These are phyloP conservation scores for Huntiella moniliformis DNA, from an alignment of 2,329 filamentous ascomycete genomes.

Conservation along the genomic window DNA sequence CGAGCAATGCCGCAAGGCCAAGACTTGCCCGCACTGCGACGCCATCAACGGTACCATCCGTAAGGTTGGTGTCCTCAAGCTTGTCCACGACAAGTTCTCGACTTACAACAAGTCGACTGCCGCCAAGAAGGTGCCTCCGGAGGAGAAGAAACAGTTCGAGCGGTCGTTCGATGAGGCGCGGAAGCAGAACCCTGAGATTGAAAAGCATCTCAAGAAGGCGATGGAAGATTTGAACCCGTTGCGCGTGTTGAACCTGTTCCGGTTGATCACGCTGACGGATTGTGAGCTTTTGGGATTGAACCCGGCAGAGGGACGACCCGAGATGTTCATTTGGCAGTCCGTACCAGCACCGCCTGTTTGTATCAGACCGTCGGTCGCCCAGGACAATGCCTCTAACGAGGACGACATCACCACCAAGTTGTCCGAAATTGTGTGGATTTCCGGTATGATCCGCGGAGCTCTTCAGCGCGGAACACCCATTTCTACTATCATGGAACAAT, in stretches of 20 bases:
- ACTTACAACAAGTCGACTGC: constrained; percentile 78
- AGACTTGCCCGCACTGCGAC: constrained; percentile 62
- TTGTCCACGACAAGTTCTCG: constrained; percentile 83
- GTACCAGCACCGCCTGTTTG: constrained; percentile 86
- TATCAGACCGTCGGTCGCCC: constrained; percentile 81
- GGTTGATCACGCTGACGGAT: constrained; percentile 64
- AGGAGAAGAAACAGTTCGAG: constrained; percentile 70
- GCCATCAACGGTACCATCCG: constrained; percentile 79
- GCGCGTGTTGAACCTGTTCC: constrained; percentile 77
- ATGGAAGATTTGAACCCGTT: constrained; percentile 89
- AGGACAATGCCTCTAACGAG: constrained; percentile 84
- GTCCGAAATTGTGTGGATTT: constrained; percentile 89
- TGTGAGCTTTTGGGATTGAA: constrained; percentile 84
- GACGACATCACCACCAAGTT: constrained; percentile 94
- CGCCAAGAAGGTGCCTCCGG: constrained; percentile 62
- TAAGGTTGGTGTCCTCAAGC: constrained; percentile 81
- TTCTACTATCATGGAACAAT: constrained; percentile 87
- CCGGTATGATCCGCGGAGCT: constrained; percentile 67
- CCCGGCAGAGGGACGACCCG: constrained; percentile 68
- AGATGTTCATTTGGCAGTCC: constrained; percentile 97
- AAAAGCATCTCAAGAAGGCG: constrained; percentile 80
- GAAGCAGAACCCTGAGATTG: constrained; percentile 60
- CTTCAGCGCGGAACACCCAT: constrained; percentile 69
- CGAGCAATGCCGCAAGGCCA: constrained; percentile 74
- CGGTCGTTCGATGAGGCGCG: constrained; percentile 67